phyloP scores from a whole-genome alignment of 2,329 filamentous ascomycete species.

The Fusarium sp. region DNA sequence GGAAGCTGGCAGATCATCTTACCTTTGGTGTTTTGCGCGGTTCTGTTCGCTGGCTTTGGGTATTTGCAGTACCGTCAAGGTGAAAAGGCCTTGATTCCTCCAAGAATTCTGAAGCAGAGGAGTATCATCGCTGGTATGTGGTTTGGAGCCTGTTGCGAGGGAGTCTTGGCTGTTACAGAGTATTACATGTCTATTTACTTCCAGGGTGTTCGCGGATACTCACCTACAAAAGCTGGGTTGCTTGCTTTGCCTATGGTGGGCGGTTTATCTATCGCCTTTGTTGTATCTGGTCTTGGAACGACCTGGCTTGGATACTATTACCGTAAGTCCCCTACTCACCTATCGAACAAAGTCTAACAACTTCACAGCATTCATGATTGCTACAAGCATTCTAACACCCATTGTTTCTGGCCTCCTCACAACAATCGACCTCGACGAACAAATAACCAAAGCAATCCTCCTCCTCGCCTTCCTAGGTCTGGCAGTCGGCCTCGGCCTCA shows the following conservation, averaged over 20 bases:
- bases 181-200: slow-evolving; percentile 46
- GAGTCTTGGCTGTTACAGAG: slow-evolving; percentile 38
- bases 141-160: slow-evolving; percentile 40
- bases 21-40: slow-evolving; percentile 15
- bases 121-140: slow-evolving; percentile 42
- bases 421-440: slow-evolving; percentile 34
- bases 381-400: slow-evolving; percentile 33
- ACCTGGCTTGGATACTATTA: slow-evolving; percentile 43
- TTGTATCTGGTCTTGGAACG: slow-evolving; percentile 39
- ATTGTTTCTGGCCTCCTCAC: slow-evolving; percentile 41
- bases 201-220: slow-evolving; percentile 39
- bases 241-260: slow-evolving; percentile 42
- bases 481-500: slow-evolving; percentile 39
- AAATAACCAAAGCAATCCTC: slow-evolving; percentile 33
- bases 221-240: slow-evolving; percentile 32
- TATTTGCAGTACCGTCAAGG: slow-evolving; percentile 38
- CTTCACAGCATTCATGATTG: slow-evolving; percentile 40
- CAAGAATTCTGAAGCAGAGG: slow-evolving; percentile 37
- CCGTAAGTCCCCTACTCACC: not conserved
- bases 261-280: slow-evolving; percentile 22
- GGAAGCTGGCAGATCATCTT: slow-evolving; percentile 38
- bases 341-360: too few relatives aligned
- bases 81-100: slow-evolving; percentile 30
- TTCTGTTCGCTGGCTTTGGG: slow-evolving; percentile 24
- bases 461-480: slow-evolving; percentile 38